Evolutionary conservation across 495 filamentous ascomycete genomes (phyloP).

Genomic region (Xylaria scruposa): DNA sequence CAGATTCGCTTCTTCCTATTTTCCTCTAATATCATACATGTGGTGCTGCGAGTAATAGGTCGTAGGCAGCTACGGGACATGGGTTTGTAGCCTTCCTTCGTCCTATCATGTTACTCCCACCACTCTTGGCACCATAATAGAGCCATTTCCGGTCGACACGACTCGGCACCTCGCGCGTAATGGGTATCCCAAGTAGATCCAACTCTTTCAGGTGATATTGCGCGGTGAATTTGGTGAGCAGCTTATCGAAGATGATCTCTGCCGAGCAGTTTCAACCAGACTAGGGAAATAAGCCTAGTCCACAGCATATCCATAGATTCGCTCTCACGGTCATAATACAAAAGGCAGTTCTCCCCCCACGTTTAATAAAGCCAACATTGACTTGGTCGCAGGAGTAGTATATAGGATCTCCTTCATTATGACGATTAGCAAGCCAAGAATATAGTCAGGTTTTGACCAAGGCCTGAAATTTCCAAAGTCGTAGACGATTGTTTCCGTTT

Average conservation of each 20-base stretch:
- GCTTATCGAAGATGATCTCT: no score
- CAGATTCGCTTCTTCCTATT: neutral
- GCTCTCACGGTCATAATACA: neutral
- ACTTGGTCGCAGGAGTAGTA: neutral
- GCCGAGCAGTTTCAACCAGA: neutral
- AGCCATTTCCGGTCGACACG: neutral
- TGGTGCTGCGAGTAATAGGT: neutral
- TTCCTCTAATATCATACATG: neutral
- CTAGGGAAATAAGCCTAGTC: neutral
- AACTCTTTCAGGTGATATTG: neutral
- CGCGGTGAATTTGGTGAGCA: neutral
- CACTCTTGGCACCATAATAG: neutral
- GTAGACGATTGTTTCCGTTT: neutral
- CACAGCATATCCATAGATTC: neutral
- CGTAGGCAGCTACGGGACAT: neutral
- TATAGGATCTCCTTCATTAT: neutral
- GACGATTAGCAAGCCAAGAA: neutral
- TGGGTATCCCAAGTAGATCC: neutral
- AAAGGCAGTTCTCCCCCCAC: neutral
- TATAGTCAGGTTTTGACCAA: neutral
- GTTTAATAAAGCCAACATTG: neutral
- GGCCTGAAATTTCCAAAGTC: neutral
- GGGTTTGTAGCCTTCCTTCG: neutral
- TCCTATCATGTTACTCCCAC: neutral
- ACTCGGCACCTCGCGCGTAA: neutral